Conservation (phyloP, 371 early-diverging fungal genomes). For the Syncephalastrum sp. region DNA sequence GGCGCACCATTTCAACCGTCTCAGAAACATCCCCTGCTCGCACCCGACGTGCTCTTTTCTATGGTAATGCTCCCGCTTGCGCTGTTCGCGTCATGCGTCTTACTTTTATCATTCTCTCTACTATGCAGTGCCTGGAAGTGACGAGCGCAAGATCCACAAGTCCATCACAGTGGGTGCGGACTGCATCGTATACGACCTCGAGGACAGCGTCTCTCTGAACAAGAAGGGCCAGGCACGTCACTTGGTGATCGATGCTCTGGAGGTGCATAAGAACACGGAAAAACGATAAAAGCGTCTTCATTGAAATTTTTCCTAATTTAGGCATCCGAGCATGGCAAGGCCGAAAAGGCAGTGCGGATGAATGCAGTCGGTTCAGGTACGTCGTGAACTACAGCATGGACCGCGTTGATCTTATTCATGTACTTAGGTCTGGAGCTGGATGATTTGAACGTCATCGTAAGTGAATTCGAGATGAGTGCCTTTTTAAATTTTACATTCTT, state of each 20-base stretch:
- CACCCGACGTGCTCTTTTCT: no score
- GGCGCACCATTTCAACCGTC: not conserved
- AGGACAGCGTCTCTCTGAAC: slow-evolving; percentile 85
- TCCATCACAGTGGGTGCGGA: slow-evolving; percentile 71
- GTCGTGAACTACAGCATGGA: not conserved
- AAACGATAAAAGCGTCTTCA: not conserved
- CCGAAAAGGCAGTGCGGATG: slow-evolving; percentile 86
- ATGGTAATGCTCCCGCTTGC: not conserved
- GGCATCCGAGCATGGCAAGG: slow-evolving; percentile 64
- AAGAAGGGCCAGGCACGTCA: slow-evolving; percentile 80
- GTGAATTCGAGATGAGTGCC: not conserved
- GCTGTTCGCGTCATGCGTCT: not conserved
- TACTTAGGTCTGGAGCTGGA: slow-evolving; percentile 68
- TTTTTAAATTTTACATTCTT: not conserved
- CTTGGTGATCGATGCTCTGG: slow-evolving; percentile 74
- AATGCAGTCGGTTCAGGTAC: slow-evolving; percentile 81
- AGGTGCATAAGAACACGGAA: slow-evolving; percentile 33
- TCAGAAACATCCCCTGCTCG: not conserved
- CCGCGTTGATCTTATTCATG: not conserved
- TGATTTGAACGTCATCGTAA: slow-evolving; percentile 79
- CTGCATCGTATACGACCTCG: slow-evolving; percentile 87
- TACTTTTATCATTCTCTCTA: not conserved
- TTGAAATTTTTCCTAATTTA: slow-evolving; percentile 19
- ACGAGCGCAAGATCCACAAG: slow-evolving; percentile 84
- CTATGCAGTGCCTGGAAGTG: slow-evolving; percentile 78